Conservation (phyloP, 768 basidiomycete genomes). For the Suillus variegatus region DNA sequence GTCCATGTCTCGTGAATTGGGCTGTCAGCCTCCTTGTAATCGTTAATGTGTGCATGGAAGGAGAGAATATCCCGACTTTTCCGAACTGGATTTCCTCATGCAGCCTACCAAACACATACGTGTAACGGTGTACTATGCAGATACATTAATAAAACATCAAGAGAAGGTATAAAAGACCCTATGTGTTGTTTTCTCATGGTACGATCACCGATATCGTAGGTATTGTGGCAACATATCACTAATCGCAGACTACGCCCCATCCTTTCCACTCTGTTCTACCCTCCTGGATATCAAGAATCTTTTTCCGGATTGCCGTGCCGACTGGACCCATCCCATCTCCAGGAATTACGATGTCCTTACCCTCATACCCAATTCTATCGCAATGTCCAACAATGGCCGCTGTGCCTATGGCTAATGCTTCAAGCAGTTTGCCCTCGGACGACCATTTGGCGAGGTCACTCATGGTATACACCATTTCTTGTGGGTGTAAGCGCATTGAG, state of each 20-base stretch:
- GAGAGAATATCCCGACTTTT: too few relatives aligned
- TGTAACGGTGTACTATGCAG: too few relatives aligned
- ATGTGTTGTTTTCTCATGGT: too few relatives aligned
- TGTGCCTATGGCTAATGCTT: conserved; percentile 85
- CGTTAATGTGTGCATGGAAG: too few relatives aligned
- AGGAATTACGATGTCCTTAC: conserved; percentile 62
- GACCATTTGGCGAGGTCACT: conserved; percentile 56
- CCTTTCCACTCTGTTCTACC: conserved; percentile 60
- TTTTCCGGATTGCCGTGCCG: conserved; percentile 67
- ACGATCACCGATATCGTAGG: too few relatives aligned
- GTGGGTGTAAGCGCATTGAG: conserved; percentile 39
- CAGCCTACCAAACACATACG: too few relatives aligned
- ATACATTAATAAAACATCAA: too few relatives aligned
- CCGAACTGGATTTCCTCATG: too few relatives aligned
- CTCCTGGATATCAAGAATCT: conserved; percentile 78
- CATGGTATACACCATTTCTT: conserved; percentile 66
- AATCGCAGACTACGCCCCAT: conserved; percentile 56
- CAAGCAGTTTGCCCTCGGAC: conserved; percentile 65
- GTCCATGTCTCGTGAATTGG: too few relatives aligned
- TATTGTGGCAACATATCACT: neutral
- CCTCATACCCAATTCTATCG: conserved; percentile 72
- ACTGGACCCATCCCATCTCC: conserved; percentile 53
- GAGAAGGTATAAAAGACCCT: too few relatives aligned
- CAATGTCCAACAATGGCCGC: conserved; percentile 77
- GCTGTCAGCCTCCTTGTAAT: too few relatives aligned